phyloP scores from a whole-genome alignment of 1,284 basidiomycete species.

The Spongiforma sp. region DNA sequence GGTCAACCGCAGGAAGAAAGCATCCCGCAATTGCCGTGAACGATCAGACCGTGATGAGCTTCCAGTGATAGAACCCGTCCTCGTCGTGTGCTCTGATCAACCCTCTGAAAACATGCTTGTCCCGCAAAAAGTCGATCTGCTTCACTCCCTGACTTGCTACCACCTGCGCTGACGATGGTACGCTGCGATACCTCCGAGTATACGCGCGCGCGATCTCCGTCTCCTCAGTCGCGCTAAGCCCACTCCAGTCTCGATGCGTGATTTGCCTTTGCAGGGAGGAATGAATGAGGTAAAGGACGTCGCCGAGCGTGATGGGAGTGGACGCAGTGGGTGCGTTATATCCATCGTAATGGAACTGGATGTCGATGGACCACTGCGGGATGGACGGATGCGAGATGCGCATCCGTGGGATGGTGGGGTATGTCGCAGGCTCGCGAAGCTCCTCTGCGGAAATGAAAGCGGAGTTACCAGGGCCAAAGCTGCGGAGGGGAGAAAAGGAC shows the following conservation, averaged over 20 bases:
- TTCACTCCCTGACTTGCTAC: slow-evolving; percentile 59
- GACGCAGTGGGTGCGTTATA: not conserved
- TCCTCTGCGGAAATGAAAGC: slow-evolving; percentile 47
- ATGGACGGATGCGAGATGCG: slow-evolving; percentile 61
- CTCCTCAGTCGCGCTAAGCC: slow-evolving; percentile 46
- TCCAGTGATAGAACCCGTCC: slow-evolving; percentile 46
- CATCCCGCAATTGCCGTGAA: too few relatives aligned
- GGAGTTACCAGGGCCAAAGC: slow-evolving; percentile 44
- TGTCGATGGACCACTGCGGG: slow-evolving; percentile 65
- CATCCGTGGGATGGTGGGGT: slow-evolving; percentile 60
- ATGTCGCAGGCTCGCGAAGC: slow-evolving; percentile 56
- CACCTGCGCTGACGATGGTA: slow-evolving; percentile 43
- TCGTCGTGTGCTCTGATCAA: slow-evolving; percentile 45
- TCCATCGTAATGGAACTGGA: slow-evolving; percentile 45
- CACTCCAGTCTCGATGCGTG: slow-evolving; percentile 60
- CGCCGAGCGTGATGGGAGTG: slow-evolving; percentile 58
- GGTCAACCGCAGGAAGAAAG: too few relatives aligned
- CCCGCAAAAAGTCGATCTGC: slow-evolving; percentile 61
- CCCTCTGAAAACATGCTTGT: slow-evolving; percentile 59
- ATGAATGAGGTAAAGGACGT: slow-evolving; percentile 61
- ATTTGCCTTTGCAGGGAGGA: slow-evolving; percentile 56
- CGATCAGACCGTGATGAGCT: slow-evolving; percentile 37
- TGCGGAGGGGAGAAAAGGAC: slow-evolving; percentile 49
- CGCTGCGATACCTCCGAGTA: slow-evolving; percentile 53
- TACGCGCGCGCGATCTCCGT: slow-evolving; percentile 58